phyloP scores from a whole-genome alignment of 768 basidiomycete species.

The Lepiota subincarnata region DNA sequence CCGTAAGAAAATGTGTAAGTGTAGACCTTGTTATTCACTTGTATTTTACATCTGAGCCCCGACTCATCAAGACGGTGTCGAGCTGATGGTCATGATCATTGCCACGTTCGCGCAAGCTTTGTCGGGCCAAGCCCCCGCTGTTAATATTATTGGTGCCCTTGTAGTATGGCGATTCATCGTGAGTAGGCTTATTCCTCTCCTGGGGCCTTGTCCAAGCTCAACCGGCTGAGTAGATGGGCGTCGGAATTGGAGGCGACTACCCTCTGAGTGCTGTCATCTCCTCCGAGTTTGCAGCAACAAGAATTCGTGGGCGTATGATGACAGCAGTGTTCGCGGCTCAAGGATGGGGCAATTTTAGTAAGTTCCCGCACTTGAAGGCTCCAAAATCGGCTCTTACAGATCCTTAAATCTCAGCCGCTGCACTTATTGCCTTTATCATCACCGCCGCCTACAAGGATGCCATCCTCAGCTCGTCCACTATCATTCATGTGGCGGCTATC shows the following conservation, averaged over 20 bases:
- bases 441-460: slow-evolving; percentile 64
- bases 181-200: slow-evolving; percentile 12
- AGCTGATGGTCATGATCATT: slow-evolving; percentile 79
- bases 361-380: slow-evolving; percentile 17
- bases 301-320: slow-evolving; percentile 82
- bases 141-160: slow-evolving; percentile 70
- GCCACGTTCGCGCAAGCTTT: slow-evolving; percentile 79
- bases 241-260: slow-evolving; percentile 90
- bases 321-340: slow-evolving; percentile 83
- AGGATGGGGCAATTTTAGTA: slow-evolving; percentile 83
- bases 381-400: not conserved
- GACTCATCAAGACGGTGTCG: slow-evolving; percentile 51
- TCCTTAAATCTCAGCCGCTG: slow-evolving; percentile 42
- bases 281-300: slow-evolving; percentile 81
- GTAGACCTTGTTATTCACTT: no score
- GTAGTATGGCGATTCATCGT: slow-evolving; percentile 82
- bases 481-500: slow-evolving; percentile 41
- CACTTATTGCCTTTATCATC: slow-evolving; percentile 61
- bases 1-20: slow-evolving; percentile 76
- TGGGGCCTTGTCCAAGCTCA: not conserved
- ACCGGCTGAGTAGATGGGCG: slow-evolving; percentile 46
- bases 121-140: slow-evolving; percentile 60
- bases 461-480: slow-evolving; percentile 38
- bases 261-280: slow-evolving; percentile 83
- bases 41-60: slow-evolving; percentile 1